Percentiles rank a stretch among this genome's conserved stretches.
Evolutionary conservation across 768 basidiomycete genomes (phyloP).

Genomic region (Russula sp.): DNA sequence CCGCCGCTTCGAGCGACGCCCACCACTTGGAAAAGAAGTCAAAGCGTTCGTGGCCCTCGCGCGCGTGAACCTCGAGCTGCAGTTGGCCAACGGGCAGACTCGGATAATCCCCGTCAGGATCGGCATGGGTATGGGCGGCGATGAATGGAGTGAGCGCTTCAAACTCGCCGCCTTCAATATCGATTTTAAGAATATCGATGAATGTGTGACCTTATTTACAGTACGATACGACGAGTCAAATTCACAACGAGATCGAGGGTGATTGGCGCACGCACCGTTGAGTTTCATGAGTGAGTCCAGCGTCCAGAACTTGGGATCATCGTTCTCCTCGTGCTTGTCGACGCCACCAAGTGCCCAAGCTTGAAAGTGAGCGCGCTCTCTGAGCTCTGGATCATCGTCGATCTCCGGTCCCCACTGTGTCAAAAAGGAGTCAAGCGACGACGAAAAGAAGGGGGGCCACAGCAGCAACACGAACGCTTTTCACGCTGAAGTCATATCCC

Average conservation of each 20-base stretch:
- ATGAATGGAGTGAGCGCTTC: slow-evolving; percentile 36
- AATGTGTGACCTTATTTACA: slow-evolving; percentile 44
- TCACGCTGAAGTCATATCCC: slow-evolving; percentile 37
- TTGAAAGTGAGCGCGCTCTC: slow-evolving; percentile 36
- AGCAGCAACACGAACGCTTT: slow-evolving; percentile 26
- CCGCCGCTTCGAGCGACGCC: slow-evolving; percentile 48
- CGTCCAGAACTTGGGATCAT: slow-evolving; percentile 50
- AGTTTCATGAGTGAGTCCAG: slow-evolving; percentile 53
- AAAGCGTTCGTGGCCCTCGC: slow-evolving; percentile 32
- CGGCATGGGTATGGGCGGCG: slow-evolving; percentile 26
- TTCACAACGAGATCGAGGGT: no score
- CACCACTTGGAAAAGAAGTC: slow-evolving; percentile 55
- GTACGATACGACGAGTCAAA: no score
- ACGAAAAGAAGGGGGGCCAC: no score
- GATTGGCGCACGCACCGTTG: slow-evolving; percentile 37
- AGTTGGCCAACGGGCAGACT: slow-evolving; percentile 62
- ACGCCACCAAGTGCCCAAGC: slow-evolving; percentile 29
- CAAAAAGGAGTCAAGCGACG: background rate
- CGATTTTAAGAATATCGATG: slow-evolving; percentile 67
- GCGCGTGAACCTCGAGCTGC: slow-evolving; percentile 58
- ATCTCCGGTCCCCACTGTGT: slow-evolving; percentile 38
- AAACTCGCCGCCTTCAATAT: slow-evolving; percentile 66
- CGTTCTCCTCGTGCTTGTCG: slow-evolving; percentile 40
- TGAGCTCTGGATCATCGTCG: slow-evolving; percentile 26
- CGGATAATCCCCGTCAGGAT: no score